Evolutionary conservation across 2,329 filamentous ascomycete species (phyloP), one percentile per base, ranked within the genome.

Genomic region (Penicillium sp.): DNA sequence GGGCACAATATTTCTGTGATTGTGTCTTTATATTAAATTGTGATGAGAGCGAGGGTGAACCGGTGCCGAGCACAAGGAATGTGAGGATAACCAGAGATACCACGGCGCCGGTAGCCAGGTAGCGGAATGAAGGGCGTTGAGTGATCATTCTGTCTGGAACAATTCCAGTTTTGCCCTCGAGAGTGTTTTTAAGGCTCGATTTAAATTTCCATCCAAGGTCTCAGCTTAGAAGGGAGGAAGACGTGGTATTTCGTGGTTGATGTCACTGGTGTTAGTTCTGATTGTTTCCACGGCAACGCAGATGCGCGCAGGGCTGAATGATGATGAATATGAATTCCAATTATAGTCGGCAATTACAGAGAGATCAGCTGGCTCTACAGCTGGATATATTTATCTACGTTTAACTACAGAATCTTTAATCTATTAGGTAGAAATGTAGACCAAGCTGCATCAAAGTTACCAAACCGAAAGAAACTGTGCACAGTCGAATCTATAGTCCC

Each of bases 201-300:
- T 21, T 36, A 10, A 52, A 34, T n/a, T 16, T 45, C 31, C 21
- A 46, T 52, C 27, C 10, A 21, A 10, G 10, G 10, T 52, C 31
- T 15, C n/a, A 16, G 47, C n/a, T 25, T 50, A 3, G 11, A 40
- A 29, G 23, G 40, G 25, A 19, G 39, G 50, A 52, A 27, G 29
- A n/a, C 34, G 23, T 25, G 16, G 19, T 48, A 27, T 38, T 55
- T 34, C 34, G 25, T 40, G 38, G 29, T 44, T 33, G 29, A 47
- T 54, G 52, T 55, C 38, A 23, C 23, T 36, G 39, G 23, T 49
- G 16, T 34, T 21, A 27, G 21, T 27, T 27, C 33, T 50, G 60
- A 66, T 64, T 62, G 66, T 70, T 68, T 60, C 68, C 63, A 62
- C 46, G 50, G 64, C 68, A 70, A 70, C 68, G 59, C 36, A 39